Base-by-base conservation (phyloP, 2,329 filamentous ascomycete genomes). In the Penicillium glabrum region DNA sequence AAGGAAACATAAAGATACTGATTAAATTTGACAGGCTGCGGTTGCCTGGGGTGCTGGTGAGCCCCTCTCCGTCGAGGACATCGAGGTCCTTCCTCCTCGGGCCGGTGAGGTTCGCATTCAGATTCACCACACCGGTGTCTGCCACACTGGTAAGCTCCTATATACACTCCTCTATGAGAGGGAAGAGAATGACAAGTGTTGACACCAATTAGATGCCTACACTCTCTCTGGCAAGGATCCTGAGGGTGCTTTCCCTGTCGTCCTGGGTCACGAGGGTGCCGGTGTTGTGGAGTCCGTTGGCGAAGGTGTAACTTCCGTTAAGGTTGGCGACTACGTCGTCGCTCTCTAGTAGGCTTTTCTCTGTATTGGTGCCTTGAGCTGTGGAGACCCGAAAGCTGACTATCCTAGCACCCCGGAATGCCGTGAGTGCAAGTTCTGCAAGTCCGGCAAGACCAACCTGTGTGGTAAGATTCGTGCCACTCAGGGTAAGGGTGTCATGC, bases 401-500 rank as follows among this genome's bases (percentile, higher is more conserved):
- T 41, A n/a, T 14, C 26, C 29, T 45, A 96, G 92, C 83, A 98
- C 93, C 46, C 95, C 95, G 64, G 93, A 98, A 82, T 98, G 95
- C 82, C 83, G 86, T 67, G 93, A 98, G 78, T 99, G 95, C 87
- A 98, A 98, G 83, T 98, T 98, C 85, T 99, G 95, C 89, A 95
- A 91, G 79, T 98, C 93, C 43, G 95, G 93, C 80, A 99, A 99
- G 88, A 98, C 93, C 71, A 96, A 98, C 80, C 89, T 98, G 57
- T 98, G 93, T 81, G 95, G 95, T 77, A 98, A 98, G 86, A 99
- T 99, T 78, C 89, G 95, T 69, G 91, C 91, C 46, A 98, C 95
- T 45, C 95, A 99, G 81, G 95, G 95, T 69, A 89, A 88, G 78
- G 95, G 95, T 72, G 86, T 97, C 67, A 96, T 99, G 93, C 95